Evolutionary conservation across 768 basidiomycete genomes (phyloP).

Genomic region (Leccinum truebloodii): DNA sequence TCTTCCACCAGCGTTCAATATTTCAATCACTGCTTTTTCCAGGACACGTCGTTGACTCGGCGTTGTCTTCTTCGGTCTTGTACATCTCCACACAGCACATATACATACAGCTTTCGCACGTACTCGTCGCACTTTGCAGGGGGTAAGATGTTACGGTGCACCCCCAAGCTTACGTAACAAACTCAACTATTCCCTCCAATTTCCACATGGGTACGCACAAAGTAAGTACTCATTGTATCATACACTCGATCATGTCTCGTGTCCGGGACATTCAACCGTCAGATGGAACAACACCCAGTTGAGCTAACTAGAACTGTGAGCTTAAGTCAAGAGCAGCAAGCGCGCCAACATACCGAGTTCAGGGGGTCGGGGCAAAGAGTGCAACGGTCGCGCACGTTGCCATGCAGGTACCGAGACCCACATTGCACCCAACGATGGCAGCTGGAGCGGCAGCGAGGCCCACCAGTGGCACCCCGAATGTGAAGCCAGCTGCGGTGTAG

Average conservation of each 20-base stretch:
- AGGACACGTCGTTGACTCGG: slow-evolving; percentile 64
- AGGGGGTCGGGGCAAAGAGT: slow-evolving; percentile 27
- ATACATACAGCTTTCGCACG: slow-evolving; percentile 56
- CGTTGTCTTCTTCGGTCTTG: slow-evolving; percentile 37
- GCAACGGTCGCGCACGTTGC: slow-evolving; percentile 11
- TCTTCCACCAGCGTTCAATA: slow-evolving; percentile 31
- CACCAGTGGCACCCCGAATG: slow-evolving; percentile 21
- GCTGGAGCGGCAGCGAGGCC: slow-evolving; percentile 18
- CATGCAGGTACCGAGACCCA: slow-evolving; percentile 15
- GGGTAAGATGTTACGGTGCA: slow-evolving; percentile 43
- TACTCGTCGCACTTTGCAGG: slow-evolving; percentile 61
- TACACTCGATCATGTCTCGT: neutral
- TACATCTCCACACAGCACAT: slow-evolving; percentile 63
- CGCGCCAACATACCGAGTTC: neutral
- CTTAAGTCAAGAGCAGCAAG: neutral
- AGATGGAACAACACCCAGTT: neutral
- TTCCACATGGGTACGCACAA: neutral
- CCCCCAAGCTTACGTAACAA: slow-evolving; percentile 3
- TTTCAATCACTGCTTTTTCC: slow-evolving; percentile 38
- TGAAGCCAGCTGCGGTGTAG: slow-evolving; percentile 26
- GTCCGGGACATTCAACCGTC: neutral
- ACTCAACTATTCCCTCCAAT: neutral
- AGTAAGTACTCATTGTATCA: neutral
- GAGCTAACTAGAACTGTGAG: neutral
- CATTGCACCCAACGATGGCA: slow-evolving; percentile 25